Evolutionary conservation across 2,329 filamentous ascomycete species (phyloP), one percentile per base, ranked within the genome.

Genomic region (Zasmidium cellare): DNA sequence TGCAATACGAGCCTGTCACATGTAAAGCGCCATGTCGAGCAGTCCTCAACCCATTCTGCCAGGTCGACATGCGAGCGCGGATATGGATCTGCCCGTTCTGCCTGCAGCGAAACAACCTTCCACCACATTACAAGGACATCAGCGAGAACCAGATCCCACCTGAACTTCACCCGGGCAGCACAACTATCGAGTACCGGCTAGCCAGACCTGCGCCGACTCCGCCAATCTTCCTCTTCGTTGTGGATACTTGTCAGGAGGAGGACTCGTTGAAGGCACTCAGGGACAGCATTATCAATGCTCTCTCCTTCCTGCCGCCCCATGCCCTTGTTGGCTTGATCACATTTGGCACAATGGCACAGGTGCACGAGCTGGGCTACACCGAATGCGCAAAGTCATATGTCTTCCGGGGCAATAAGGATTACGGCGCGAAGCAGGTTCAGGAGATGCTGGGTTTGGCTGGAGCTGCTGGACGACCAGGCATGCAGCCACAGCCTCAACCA

Each of bases 311-410:
- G 46, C 90, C 90, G 3, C 88, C 91, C 69, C 89, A 92, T 72
- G 88, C 90, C 22, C 80, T 94, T 25, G 91, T 96, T 48, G 91
- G 90, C 38, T 77, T 96, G 59, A 89, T 96, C 68, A 94, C 91
- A 48, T 96, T 86, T 71, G 94, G 94, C 62, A 97, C 94, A 46
- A 97, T 96, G 91, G 87, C 91, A 28, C 92, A 97, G 84, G 91
- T 99, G 18, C 94, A 99, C 74, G 94, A 99, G 77, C 91, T 99
- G 66, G 94, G 94, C 55, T 99, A 99, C 73, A 92, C 90, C 55
- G 94, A 97, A 77, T 99, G 94, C 76, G 91, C 94, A 65, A 99
- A 97, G 78, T 97, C 93, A 5, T 99, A 97, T 71, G 94, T 99
- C 45, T 99, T 99, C 83, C 87, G 93, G 56, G 94, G 94, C 41